Conservation (phyloP, 2,329 filamentous ascomycete genomes). For the Periglandula ipomoeae region DNA sequence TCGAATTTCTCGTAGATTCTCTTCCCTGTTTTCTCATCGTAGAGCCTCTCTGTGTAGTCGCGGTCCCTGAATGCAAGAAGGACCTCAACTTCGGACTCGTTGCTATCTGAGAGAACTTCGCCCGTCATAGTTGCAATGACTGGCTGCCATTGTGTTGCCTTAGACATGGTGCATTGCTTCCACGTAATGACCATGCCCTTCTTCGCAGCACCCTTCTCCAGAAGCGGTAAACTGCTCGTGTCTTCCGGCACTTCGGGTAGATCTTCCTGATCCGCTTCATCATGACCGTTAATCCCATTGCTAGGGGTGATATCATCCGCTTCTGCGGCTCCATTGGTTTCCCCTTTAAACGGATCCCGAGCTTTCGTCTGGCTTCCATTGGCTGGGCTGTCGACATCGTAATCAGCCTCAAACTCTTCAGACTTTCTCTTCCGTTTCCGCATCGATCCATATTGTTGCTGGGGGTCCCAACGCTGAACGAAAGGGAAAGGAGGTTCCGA, state of each 20-base stretch:
- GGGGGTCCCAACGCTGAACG: conserved; percentile 77
- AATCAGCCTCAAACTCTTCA: conserved; percentile 22
- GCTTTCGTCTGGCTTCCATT: conserved; percentile 2
- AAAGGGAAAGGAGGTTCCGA: conserved; percentile 83
- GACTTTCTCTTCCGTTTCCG: conserved; percentile 41
- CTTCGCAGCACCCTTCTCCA: conserved; percentile 39
- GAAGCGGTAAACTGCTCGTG: conserved; percentile 38
- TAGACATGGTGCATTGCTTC: conserved; percentile 53
- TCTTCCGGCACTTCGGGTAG: conserved; percentile 54
- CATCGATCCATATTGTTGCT: conserved; percentile 44
- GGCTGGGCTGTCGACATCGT: conserved; percentile 19
- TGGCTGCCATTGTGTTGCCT: conserved; percentile 57
- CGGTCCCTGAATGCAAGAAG: conserved; percentile 62
- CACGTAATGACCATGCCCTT: conserved; percentile 60
- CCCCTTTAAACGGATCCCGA: conserved; percentile 4
- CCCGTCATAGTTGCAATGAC: conserved; percentile 56
- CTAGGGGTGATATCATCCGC: not conserved
- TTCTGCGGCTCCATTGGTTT: conserved; percentile 5
- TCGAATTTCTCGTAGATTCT: conserved; percentile 74
- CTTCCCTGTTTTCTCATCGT: conserved; percentile 59
- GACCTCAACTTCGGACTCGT: conserved; percentile 45
- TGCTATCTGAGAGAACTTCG: conserved; percentile 46
- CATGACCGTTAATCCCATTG: not conserved
- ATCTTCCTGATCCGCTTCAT: conserved; percentile 34
- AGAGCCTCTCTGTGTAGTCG: conserved; percentile 44